Evolutionary conservation across 2,329 filamentous ascomycete species (phyloP), one percentile per base, ranked within the genome.

Genomic region (Verticillium nubilum): DNA sequence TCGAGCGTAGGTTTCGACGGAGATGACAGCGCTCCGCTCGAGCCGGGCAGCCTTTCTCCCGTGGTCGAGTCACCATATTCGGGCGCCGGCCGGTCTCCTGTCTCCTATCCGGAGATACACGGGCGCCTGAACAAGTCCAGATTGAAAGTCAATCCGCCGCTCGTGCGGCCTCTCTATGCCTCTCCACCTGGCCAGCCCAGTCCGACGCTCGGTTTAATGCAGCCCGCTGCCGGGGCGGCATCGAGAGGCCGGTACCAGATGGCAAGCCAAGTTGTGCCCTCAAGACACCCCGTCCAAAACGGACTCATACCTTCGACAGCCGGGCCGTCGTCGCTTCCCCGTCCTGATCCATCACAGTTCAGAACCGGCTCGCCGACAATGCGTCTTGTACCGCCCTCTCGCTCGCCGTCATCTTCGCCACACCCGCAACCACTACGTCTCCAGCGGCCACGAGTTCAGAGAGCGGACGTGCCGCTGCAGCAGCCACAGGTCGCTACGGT

Each of bases 61-160:
- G 80, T 84, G 5, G 71, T 70, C 13, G 80, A 84, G 64, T 80
- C 78, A 0, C 79, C 78, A 2, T 67, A 68, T 15, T 69, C 72
- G 7, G 64, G 58, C 50, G 55, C 58, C 2, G 61, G 71, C 25
- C 69, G 68, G 17, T 71, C 74, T 33, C 71, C 72, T 15, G 71
- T 72, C 27, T 66, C 58, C 10, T 69, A 73, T 19, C 73, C 73
- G 13, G 67, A 60, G 54, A 74, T 73, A 31, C 66, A 61, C 2
- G 66, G 63, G 7, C 63, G 67, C 27, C 59, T 57, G 19, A 59
- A 47, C 54, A 68, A 26, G 64, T 71, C 62, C 58, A 69, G 67
- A 31, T 65, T 69, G 58, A 67, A 67, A 59, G 61, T 66, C 12
- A 66, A 71, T 4, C 72, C 72, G 10, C 74, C 73, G n/a, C 70